These are phyloP conservation scores for Intubia oerlemansii DNA, from an alignment of 2,329 filamentous ascomycete genomes.

Conservation along the genomic window DNA sequence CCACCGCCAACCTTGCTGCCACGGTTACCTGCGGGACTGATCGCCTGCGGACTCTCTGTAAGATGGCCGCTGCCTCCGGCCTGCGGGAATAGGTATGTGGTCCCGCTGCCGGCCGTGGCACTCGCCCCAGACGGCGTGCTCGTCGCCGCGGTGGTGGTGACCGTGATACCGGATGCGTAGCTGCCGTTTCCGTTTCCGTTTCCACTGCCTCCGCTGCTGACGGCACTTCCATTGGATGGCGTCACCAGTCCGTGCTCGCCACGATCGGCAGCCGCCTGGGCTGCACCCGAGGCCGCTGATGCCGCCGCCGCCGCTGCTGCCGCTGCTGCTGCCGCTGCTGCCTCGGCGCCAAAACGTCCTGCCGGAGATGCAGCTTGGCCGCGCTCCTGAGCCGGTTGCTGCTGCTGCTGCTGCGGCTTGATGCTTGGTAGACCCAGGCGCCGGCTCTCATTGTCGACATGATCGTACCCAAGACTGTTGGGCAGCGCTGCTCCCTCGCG, in stretches of 20 bases:
- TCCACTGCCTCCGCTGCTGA: too few relatives aligned
- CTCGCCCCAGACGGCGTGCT: too few relatives aligned
- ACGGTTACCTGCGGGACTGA: conserved; percentile 33
- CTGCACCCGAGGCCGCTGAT: conserved; percentile 32
- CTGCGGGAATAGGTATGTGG: too few relatives aligned
- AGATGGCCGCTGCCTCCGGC: too few relatives aligned
- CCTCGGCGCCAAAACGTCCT: conserved; percentile 13
- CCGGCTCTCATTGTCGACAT: conserved; percentile 40
- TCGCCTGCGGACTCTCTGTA: conserved; percentile 70
- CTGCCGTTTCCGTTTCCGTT: too few relatives aligned
- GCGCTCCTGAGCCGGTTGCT: too few relatives aligned
- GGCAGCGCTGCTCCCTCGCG: too few relatives aligned
- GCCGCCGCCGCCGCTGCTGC: conserved; percentile 16
- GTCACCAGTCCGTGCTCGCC: conserved; percentile 52
- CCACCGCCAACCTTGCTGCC: not conserved
- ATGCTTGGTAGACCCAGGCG: conserved; percentile 51
- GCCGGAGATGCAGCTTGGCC: conserved; percentile 13
- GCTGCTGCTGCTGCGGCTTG: conserved; percentile 54
- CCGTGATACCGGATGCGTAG: too few relatives aligned
- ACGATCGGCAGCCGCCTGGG: conserved; percentile 13
- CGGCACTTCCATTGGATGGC: too few relatives aligned
- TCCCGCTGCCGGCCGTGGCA: too few relatives aligned
- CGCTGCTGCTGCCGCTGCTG: conserved; percentile 25
- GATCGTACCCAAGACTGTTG: too few relatives aligned
- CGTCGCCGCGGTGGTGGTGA: too few relatives aligned